Percentiles rank a stretch among this genome's conserved stretches.
These are phyloP conservation scores for Apiospora aurea DNA, from an alignment of 2,329 filamentous ascomycete species.

Conservation along the genomic window DNA sequence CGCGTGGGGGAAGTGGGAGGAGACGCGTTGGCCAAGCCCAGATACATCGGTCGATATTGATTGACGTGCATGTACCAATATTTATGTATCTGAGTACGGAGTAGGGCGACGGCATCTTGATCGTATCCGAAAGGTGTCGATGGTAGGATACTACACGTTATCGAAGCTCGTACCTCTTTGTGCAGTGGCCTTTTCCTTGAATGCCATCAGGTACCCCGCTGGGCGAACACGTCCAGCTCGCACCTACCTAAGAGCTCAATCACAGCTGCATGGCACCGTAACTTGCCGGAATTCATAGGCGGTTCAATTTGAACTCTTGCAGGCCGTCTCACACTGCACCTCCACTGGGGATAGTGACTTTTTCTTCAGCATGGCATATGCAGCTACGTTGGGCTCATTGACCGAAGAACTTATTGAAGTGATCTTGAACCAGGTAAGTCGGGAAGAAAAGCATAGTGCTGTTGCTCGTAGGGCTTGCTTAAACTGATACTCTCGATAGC, in stretches of 20 bases:
- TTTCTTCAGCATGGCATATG: conserved; percentile 68
- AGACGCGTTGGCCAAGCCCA: conserved; percentile 2
- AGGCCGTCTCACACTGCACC: not conserved
- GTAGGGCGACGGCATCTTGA: not conserved
- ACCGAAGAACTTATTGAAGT: conserved; percentile 75
- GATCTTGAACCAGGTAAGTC: conserved; percentile 51
- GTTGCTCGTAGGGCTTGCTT: not conserved
- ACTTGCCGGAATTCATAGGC: not conserved
- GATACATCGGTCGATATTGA: not conserved
- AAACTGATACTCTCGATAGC: conserved; percentile 39
- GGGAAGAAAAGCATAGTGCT: not conserved
- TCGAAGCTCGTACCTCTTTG: not conserved
- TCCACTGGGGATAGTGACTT: not conserved
- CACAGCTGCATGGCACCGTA: not conserved
- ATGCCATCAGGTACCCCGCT: not conserved
- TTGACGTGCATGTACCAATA: conserved; percentile 3
- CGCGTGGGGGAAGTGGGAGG: conserved; percentile 16
- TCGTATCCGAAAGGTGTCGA: not conserved
- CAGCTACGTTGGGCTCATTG: conserved; percentile 68
- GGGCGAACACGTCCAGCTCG: not conserved
- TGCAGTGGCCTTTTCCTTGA: no score
- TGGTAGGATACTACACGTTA: not conserved
- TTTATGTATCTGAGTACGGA: not conserved
- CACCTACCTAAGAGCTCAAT: not conserved
- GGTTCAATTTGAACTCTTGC: not conserved